Percentiles rank a stretch among this genome's conserved stretches.
Conservation (phyloP, 2,329 filamentous ascomycete genomes). For the Ceratocystis diversiconidia region DNA sequence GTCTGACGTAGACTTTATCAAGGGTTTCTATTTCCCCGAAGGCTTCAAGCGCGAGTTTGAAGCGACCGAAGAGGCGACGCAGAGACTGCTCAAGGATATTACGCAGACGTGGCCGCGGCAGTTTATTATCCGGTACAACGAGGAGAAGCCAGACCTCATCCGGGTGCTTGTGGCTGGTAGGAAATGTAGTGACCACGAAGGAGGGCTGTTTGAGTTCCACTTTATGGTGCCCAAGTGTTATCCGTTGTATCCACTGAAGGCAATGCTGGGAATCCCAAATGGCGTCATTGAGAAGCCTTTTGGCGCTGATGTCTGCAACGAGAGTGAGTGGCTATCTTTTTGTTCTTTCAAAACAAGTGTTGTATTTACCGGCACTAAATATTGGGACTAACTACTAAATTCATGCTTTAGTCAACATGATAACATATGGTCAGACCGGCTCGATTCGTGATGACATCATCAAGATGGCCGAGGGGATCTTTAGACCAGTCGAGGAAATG, state of each 20-base stretch:
- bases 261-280: conserved; percentile 4
- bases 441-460: conserved; percentile 1
- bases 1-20: neutral
- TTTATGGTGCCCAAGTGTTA: conserved; percentile 5
- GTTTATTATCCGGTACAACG: neutral
- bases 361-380: no score
- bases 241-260: neutral
- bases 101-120: conserved; percentile 4
- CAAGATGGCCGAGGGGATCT: neutral
- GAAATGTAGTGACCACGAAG: conserved; percentile 1
- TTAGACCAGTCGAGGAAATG: neutral
- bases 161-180: neutral
- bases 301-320: neutral
- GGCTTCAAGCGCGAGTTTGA: conserved; percentile 3
- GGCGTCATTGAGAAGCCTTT: conserved; percentile 5
- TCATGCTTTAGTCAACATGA: neutral
- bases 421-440: neutral
- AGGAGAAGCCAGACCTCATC: neutral
- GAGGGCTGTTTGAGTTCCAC: conserved; percentile 5
- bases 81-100: neutral
- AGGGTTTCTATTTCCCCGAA: neutral
- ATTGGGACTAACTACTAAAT: no score
- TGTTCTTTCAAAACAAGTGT: no score
- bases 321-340: neutral
- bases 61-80: neutral